phyloP scores from a whole-genome alignment of 768 basidiomycete species.

The Tricholoma hemisulphureum region DNA sequence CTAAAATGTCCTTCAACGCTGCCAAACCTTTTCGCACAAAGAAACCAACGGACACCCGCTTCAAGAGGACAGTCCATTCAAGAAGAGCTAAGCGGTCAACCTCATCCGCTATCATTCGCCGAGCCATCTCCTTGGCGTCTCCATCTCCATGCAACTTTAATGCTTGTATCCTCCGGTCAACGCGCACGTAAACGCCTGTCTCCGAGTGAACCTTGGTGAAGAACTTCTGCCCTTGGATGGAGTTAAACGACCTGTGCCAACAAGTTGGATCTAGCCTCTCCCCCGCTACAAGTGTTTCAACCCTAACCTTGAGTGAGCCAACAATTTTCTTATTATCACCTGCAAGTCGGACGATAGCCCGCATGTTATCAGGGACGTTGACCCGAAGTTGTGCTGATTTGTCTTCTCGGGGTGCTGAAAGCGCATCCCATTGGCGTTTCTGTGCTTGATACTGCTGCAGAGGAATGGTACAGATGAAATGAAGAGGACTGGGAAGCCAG shows the following conservation, averaged over 20 bases:
- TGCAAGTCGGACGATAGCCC: slow-evolving; percentile 42
- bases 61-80: slow-evolving; percentile 40
- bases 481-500: slow-evolving; percentile 46
- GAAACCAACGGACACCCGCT: slow-evolving; percentile 42
- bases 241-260: slow-evolving; percentile 49
- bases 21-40: slow-evolving; percentile 51
- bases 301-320: slow-evolving; percentile 58
- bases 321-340: slow-evolving; percentile 53
- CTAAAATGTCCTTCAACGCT: slow-evolving; percentile 50
- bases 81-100: slow-evolving; percentile 45
- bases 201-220: slow-evolving; percentile 30
- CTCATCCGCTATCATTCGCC: slow-evolving; percentile 44
- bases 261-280: slow-evolving; percentile 42
- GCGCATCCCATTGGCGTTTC: slow-evolving; percentile 45
- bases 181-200: slow-evolving; percentile 44
- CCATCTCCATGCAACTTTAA: slow-evolving; percentile 48
- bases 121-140: slow-evolving; percentile 39
- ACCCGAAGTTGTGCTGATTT: slow-evolving; percentile 35
- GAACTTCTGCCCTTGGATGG: slow-evolving; percentile 30
- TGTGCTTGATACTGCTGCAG: slow-evolving; percentile 51
- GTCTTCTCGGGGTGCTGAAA: slow-evolving; percentile 37
- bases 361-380: slow-evolving; percentile 8
- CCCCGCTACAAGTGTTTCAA: slow-evolving; percentile 53
- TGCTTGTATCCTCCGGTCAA: slow-evolving; percentile 43
- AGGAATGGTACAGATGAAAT: slow-evolving; percentile 50